Conservation (phyloP, 768 basidiomycete species). For the Naganishia friedmannii region DNA sequence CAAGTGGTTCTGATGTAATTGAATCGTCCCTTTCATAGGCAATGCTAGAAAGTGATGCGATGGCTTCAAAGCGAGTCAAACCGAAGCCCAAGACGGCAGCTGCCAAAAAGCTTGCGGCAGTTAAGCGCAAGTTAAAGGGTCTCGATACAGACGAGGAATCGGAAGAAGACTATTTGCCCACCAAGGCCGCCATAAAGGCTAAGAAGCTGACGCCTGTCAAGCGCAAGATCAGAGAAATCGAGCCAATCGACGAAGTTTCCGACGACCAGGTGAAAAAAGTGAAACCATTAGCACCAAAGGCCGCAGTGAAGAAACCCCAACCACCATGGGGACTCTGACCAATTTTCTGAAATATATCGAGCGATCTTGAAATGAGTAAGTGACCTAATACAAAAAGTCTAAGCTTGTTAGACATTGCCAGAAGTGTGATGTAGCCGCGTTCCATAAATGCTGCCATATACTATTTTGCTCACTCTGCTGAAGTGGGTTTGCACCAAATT, state of each 20-base stretch:
- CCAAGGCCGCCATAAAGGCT: slow-evolving; percentile 55
- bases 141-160: slow-evolving; percentile 52
- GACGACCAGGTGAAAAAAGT: slow-evolving; percentile 28
- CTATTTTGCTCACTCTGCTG: too few species aligned
- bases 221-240: slow-evolving; percentile 24
- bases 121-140: slow-evolving; percentile 53
- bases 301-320: slow-evolving; percentile 42
- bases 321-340: not conserved
- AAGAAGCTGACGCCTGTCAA: slow-evolving; percentile 37
- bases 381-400: too few species aligned
- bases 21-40: slow-evolving; percentile 31
- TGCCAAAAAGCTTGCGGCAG: slow-evolving; percentile 58
- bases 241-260: not conserved
- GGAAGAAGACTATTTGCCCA: slow-evolving; percentile 62
- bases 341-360: too few species aligned
- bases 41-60: slow-evolving; percentile 52
- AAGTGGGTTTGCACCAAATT: too few species aligned
- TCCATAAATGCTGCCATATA: too few species aligned
- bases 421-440: too few species aligned
- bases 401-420: too few species aligned
- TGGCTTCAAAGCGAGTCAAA: slow-evolving; percentile 58
- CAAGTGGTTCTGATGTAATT: not conserved
- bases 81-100: slow-evolving; percentile 55
- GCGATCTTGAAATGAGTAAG: too few species aligned
- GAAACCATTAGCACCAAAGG: slow-evolving; percentile 55